Evolutionary conservation across 176 grass and related monocot genomes (phyloP).

Genomic region (Leersia perrieri): DNA sequence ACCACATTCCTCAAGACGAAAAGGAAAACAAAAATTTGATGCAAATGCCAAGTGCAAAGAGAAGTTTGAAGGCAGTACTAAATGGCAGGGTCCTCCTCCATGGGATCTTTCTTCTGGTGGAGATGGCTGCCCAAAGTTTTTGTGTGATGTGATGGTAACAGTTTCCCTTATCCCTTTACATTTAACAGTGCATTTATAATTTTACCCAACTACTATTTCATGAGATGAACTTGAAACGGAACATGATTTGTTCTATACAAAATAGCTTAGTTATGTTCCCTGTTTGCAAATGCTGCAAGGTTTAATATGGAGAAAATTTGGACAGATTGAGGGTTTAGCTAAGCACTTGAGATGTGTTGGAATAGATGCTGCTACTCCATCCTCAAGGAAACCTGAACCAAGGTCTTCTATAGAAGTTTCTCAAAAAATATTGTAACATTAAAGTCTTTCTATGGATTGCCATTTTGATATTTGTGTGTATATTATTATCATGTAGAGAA

Average conservation of each 20-base stretch:
- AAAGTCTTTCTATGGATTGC: background rate
- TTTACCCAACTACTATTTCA: background rate
- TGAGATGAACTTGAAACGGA: background rate
- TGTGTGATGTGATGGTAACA: constrained; percentile 96
- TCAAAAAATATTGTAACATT: background rate
- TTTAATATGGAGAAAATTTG: constrained; percentile 25
- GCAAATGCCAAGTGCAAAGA: constrained; percentile 44
- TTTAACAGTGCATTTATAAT: background rate
- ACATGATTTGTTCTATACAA: background rate
- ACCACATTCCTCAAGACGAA: constrained; percentile 51
- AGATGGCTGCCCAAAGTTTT: constrained; percentile 76
- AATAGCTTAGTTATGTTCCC: background rate
- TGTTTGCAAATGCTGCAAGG: constrained; percentile 8
- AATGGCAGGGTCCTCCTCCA: constrained; percentile 75
- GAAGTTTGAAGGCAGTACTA: constrained; percentile 44
- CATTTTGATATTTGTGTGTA: background rate
- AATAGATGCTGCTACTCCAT: constrained; percentile 82
- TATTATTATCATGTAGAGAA: constrained; percentile 54
- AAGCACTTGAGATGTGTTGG: constrained; percentile 96
- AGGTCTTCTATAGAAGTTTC: constrained; percentile 49
- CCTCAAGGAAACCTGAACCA: constrained; percentile 79
- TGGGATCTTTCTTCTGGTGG: constrained; percentile 86
- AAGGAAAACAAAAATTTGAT: constrained; percentile 48
- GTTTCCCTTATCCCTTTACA: constrained; percentile 3
- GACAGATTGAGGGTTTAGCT: constrained; percentile 89